Evolutionary conservation across 106 monocot genomes (phyloP), one percentile per base, ranked within the genome.

Genomic region (Amphibolis antarctica): DNA sequence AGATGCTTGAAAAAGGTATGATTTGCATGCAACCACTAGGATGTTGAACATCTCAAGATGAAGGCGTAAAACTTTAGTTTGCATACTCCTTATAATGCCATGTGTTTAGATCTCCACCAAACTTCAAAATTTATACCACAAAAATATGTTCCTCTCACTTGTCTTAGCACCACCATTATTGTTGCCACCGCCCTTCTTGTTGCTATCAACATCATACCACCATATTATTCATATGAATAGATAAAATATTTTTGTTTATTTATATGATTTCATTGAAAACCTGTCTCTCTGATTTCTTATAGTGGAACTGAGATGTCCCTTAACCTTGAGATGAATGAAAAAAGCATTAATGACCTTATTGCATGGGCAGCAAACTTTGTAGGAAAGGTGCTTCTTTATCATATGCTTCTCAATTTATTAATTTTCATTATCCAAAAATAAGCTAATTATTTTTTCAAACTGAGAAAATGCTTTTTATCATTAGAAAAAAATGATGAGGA

Each of bases 271-370:
- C 14, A 15, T 2, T 61, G 31, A 9, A 50, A 14, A 63, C 27
- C 1, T 31, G 43, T 26, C 11, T 42, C 2, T 3, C 22, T 76
- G 25, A 56, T 29, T 66, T 66, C n/a, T 49, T 46, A 18, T 45
- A 89, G 85, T 82, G 89, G 85, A 44, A 89, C 74, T 53, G 89
- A 89, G 56, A 66, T 82, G 46, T 60, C 74, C 27, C 3, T 77
- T 60, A 75, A 75, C 18, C 44, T 71, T 55, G 18, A 46, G 19
- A 36, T 46, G 13, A 64, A 67, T 17, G 77, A 75, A 36, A 65
- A 72, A 14, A 70, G 61, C 25, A n/a, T 66, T 69, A 75, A 58
- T 61, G 72, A 73, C 23, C 61, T 85, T 17, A 44, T 78, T 14
- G 65, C 53, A 60, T 89, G 85, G 84, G 66, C 67, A 19, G 54